Evolutionary conservation across 140 eudicot species (phyloP).

Genomic region (Cichorium intybus): DNA sequence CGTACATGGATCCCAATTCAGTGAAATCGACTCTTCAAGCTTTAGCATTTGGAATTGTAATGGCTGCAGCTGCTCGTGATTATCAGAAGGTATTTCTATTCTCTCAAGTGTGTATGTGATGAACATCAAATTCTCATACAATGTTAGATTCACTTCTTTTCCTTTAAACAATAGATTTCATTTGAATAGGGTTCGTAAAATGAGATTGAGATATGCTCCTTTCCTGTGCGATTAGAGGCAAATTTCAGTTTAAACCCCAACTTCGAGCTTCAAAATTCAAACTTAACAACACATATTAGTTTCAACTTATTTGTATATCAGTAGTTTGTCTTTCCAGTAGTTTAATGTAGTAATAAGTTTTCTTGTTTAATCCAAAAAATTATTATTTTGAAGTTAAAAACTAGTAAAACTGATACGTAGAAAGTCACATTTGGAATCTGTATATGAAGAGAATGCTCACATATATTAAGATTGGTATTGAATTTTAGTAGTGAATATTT

Average conservation of each 20-base stretch:
- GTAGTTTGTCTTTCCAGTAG: too few species aligned
- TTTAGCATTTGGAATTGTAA: constrained; percentile 76
- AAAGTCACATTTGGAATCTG: neutral
- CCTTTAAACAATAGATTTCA: too few species aligned
- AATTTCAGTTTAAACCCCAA: neutral
- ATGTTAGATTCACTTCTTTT: neutral
- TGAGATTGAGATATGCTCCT: neutral
- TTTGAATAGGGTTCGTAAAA: too few species aligned
- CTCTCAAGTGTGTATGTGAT: too few species aligned
- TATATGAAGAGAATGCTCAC: neutral
- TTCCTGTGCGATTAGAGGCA: neutral
- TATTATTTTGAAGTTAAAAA: neutral
- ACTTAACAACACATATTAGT: neutral
- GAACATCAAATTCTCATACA: neutral
- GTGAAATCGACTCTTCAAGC: constrained; percentile 81
- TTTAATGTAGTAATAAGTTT: neutral
- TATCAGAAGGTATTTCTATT: constrained; percentile 57
- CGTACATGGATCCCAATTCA: constrained; percentile 72
- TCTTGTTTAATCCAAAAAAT: neutral
- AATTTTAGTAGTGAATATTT: neutral
- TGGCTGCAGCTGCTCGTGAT: constrained; percentile 97
- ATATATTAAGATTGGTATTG: neutral
- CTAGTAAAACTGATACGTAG: neutral
- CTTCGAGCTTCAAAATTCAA: neutral
- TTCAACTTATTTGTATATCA: too few species aligned